Evolutionary conservation across 306 rosid genomes (phyloP), one percentile per base, ranked within the genome.

Genomic region (Cicer arietinum): DNA sequence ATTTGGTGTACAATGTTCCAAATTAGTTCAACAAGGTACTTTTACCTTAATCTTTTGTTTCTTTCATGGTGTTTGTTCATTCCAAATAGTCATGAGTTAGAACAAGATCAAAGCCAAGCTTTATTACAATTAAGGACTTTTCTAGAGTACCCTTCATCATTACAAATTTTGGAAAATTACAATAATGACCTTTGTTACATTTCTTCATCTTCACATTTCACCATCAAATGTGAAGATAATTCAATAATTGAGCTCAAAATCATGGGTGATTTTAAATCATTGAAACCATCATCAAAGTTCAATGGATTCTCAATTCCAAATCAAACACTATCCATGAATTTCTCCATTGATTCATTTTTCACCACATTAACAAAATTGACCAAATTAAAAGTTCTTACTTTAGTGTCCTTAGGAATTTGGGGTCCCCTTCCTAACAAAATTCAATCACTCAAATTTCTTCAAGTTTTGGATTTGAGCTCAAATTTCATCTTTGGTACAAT

Each of bases 341-440:
- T 91, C 77, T 86, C 92, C 4, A 82, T 90, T 73, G 92, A 88
- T 80, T 87, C 92, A 25, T 90, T 94, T 57, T 84, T 89, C 22
- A 93, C 93, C 43, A 87, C 96, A 52, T 66, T 93, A 82, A 54
- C 90, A 30, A 91, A 91, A 80, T 48, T 93, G 41, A 82, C 90
- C 39, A 84, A 80, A 79, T 80, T 93, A 83, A 88, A 84, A 80
- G 88, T 93, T 79, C 96, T 93, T 14, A 87, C 84, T 69, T 88
- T 93, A 77, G 91, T 89, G 67, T 93, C 86, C 65, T 56, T 93
- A 86, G 98, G 97, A 35, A 86, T 93, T 79, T 89, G 92, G 93
- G 97, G 98, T 8, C 85, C 81, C 60, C 83, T 93, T 59, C 88
- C 98, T 69, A 90, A 91, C 62, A 89, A 91, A 82, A 89, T 91